Base-by-base conservation (phyloP, 371 early-diverging fungal genomes). In the Polyrhizophydium stewartii region DNA sequence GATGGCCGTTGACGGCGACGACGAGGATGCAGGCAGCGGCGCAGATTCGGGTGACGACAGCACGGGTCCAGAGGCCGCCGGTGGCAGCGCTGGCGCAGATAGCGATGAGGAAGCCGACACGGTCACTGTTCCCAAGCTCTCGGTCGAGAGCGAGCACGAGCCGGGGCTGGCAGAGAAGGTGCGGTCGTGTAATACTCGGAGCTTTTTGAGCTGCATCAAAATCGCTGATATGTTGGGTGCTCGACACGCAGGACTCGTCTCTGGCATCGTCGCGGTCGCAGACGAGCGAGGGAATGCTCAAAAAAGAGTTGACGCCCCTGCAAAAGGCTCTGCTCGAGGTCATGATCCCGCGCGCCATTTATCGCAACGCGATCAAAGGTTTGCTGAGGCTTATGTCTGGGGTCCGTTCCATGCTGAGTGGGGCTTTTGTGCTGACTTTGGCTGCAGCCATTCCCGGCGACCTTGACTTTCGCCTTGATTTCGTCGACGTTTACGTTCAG, bases 311-410 rank as follows among this genome's bases (percentile, higher is more conserved):
- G 25, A 45, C 65, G 17, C 59, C 69, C n/a, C 64, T 71, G 67
- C 69, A 76, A 43, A 47, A 90, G 65, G 85, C 89, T 16, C 82
- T 92, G n/a, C 69, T 92, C 19, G 83, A 87, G 28, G 89, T 92
- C 43, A 79, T 86, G n/a, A 81, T 97, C 31, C 88, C 94, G 1
- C 81, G 78, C 56, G 82, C 90, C 38, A 83, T 95, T 16, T 94
- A 84, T 63, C 76, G 83, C 49, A 91, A 92, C 72, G 96, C 95
- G n/a, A 87, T 94, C 61, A 69, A 82, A 62, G 76, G 83, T 82
- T 59, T 51, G 60, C 30, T 55, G 24, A 49, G 16, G 28, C 56
- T n/a, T n/a, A n/a, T 19, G 45, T 47, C 27, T 19, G 31, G 3
- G 57, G 41, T 27, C 19, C 28, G n/a, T n/a, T 30, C 7, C 21